Conservation (phyloP, 129 eudicot genomes). For the Lonicera japonica region DNA sequence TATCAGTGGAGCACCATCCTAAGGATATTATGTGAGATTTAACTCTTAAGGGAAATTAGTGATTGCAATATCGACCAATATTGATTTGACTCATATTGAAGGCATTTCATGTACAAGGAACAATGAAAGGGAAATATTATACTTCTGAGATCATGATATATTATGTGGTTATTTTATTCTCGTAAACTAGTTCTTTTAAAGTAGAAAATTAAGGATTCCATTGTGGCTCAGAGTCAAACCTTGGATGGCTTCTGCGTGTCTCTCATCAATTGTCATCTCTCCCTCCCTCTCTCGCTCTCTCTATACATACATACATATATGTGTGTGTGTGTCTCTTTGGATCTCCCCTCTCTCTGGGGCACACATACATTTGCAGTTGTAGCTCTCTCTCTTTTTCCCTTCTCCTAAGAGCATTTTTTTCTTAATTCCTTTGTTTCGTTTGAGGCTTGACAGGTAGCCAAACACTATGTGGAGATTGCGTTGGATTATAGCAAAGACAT, state of each 20-base stretch:
- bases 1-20: no score
- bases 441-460: conserved; percentile 54
- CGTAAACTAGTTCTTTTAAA: no score
- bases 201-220: neutral
- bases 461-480: conserved; percentile 68
- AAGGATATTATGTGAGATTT: no score
- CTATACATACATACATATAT: neutral
- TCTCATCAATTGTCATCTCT: neutral
- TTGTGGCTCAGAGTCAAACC: neutral
- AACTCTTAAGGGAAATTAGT: no score
- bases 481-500: conserved; percentile 72
- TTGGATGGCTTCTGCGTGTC: neutral
- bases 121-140: no score
- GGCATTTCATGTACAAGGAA: no score
- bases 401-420: neutral
- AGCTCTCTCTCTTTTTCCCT: neutral
- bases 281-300: neutral
- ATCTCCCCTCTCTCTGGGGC: no score
- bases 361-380: neutral
- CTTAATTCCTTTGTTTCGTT: neutral
- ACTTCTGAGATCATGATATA: no score
- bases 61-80: no score
- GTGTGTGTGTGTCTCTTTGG: neutral
- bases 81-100: no score
- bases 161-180: no score